phyloP scores from a whole-genome alignment of 306 rosid species.

The Cicer arietinum region DNA sequence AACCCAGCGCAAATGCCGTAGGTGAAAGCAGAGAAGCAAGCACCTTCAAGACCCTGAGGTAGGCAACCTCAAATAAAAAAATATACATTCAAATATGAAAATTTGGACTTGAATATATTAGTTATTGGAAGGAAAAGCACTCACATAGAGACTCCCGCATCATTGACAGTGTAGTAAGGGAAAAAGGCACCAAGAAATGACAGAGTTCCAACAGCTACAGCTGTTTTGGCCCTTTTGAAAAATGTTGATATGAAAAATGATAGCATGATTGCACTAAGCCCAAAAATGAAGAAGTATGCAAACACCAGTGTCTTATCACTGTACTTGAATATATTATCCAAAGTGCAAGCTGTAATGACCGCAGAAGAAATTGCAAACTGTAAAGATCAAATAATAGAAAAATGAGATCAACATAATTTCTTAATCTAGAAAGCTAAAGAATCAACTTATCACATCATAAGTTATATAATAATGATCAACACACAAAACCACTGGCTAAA shows the following conservation, averaged over 20 bases:
- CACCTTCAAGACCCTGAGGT: constrained; percentile 78
- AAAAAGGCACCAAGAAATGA: constrained; percentile 86
- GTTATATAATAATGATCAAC: constrained; percentile 17
- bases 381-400: constrained; percentile 48
- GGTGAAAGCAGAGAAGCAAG: constrained; percentile 92
- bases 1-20: constrained; percentile 92
- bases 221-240: constrained; percentile 93
- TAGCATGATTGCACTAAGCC: constrained; percentile 91
- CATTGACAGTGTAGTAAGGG: constrained; percentile 89
- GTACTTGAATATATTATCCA: constrained; percentile 82
- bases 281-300: constrained; percentile 83
- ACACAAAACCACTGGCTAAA: constrained; percentile 2
- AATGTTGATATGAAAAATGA: constrained; percentile 89
- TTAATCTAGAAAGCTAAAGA: constrained; percentile 32
- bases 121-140: constrained; percentile 45
- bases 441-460: constrained; percentile 10
- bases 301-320: constrained; percentile 96
- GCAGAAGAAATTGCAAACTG: constrained; percentile 91
- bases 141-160: constrained; percentile 79
- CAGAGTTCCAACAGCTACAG: constrained; percentile 97
- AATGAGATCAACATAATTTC: constrained; percentile 44
- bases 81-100: constrained; percentile 34
- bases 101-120: constrained; percentile 18
- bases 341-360: constrained; percentile 82
- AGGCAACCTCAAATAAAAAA: constrained; percentile 45